Evolutionary conservation across 2,329 filamentous ascomycete species (phyloP), one percentile per base, ranked within the genome.

Genomic region (Fusarium xylarioides): DNA sequence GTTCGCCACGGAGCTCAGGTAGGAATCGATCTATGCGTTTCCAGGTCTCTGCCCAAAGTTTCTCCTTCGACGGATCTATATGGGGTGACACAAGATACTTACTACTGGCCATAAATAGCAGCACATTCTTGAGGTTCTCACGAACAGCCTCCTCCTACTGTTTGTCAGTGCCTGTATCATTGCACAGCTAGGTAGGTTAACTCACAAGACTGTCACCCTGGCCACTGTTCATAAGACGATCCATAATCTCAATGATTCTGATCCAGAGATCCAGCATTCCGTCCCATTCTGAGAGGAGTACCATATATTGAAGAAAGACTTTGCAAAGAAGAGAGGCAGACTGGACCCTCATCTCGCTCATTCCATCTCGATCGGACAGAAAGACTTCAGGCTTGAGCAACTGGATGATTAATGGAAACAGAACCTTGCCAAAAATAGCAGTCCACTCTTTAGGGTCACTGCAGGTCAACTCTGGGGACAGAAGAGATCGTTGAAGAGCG

Each of bases 351-450:
- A 96, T 98, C 82, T 98, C 95, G 74, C 93, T 93, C 96, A 99
- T 99, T 42, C 96, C 96, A 40, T 93, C 86, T 3, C 94, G 92
- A 80, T 99, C 96, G 4, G 92, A 92, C 59, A 95, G 94, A 81
- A 97, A 98, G 15, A 98, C 92, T 82, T 99, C 96, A 2, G 96
- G 96, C 81, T 97, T 98, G 21, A 99, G 86, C 5, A 99, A 87
- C 70, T 93, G 90, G 40, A 92, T 87, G 70, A 98, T 95, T 19
- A 99, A 86, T 3, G 96, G 96, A 82, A 99, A 98, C 21, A 99
- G 86, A 4, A 98, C 95, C 79, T 98, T 93, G 71, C 91, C 91
- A 81, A 99, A 99, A 57, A 99, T 98, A 44, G 94, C 93, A 0
- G 92, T 96, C 95, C 96, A 98, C 83, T 97, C 94, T 74, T 93